A percentile compares a stretch with the other conserved stretches of the same genome.
Conservation (phyloP, 805 yeast species). For the Saccharomyces jurei region DNA sequence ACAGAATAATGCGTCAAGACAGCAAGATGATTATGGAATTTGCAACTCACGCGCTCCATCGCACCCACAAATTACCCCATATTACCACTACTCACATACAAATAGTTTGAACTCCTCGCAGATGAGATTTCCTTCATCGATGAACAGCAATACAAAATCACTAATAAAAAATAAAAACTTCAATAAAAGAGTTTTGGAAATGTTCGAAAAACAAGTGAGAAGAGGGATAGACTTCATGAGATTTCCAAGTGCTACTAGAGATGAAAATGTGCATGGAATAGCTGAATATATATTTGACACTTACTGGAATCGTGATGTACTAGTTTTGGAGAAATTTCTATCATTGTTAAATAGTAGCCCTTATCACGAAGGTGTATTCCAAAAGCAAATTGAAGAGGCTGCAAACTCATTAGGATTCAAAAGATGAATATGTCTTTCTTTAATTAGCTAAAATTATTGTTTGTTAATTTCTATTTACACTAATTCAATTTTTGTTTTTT, state of each 20-base stretch:
- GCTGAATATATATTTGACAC: constrained; percentile 32
- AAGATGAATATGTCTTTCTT: background rate
- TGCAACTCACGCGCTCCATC: background rate
- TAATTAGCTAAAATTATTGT: background rate
- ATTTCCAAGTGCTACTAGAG: constrained; percentile 30
- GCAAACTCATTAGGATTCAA: constrained; percentile 21
- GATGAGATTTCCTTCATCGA: background rate
- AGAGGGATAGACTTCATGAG: constrained; percentile 30
- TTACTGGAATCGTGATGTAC: constrained; percentile 29
- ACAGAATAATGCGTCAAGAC: background rate
- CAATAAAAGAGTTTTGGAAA: constrained; percentile 9
- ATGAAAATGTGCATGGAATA: constrained; percentile 26
- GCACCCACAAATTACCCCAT: background rate
- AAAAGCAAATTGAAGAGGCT: constrained; percentile 24
- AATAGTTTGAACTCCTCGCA: background rate
- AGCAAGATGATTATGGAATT: background rate
- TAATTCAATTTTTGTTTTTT: background rate
- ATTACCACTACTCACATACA: background rate
- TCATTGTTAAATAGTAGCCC: constrained; percentile 15
- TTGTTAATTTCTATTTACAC: background rate
- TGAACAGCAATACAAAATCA: background rate
- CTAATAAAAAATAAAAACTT: background rate
- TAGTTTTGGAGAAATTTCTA: constrained; percentile 16
- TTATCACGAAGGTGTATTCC: constrained; percentile 20
- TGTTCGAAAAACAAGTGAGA: constrained; percentile 25